Conservation (phyloP, 176 grass and related monocot species). For the Eleusine indica region DNA sequence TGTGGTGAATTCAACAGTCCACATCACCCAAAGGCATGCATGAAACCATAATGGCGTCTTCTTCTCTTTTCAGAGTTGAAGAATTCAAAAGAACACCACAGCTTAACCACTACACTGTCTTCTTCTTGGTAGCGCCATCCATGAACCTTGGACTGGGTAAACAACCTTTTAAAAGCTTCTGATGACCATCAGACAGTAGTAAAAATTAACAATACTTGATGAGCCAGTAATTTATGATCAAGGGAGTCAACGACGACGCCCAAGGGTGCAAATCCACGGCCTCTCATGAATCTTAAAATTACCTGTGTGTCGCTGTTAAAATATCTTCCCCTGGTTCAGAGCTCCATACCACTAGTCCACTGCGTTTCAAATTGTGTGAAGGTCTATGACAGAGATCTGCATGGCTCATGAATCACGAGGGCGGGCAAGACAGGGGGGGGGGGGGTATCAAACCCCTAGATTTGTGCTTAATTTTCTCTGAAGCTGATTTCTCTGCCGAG, state of each 20-base stretch:
- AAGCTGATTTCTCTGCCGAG: slow-evolving; percentile 19
- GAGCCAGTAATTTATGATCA: neutral
- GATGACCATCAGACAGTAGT: slow-evolving; percentile 15
- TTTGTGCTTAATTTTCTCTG: slow-evolving; percentile 51
- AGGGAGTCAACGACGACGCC: slow-evolving; percentile 30
- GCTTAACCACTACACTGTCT: slow-evolving; percentile 46
- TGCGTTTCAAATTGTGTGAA: neutral
- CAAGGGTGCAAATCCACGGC: slow-evolving; percentile 26
- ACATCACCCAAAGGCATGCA: slow-evolving; percentile 3
- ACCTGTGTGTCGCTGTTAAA: slow-evolving; percentile 17
- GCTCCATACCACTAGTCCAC: neutral
- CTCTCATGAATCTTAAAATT: slow-evolving; percentile 31
- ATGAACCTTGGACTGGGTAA: slow-evolving; percentile 47
- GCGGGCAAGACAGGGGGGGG: slow-evolving; percentile 31
- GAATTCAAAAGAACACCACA: slow-evolving; percentile 29
- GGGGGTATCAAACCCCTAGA: slow-evolving; percentile 20
- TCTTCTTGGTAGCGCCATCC: slow-evolving; percentile 50
- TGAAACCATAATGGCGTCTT: neutral
- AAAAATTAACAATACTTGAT: neutral
- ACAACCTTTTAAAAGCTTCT: slow-evolving; percentile 13
- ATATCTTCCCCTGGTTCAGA: slow-evolving; percentile 22
- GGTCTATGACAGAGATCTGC: slow-evolving; percentile 36
- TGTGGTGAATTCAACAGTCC: slow-evolving; percentile 12
- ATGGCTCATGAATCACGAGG: slow-evolving; percentile 19
- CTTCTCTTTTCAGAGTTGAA: slow-evolving; percentile 9